phyloP scores from a whole-genome alignment of 345 rosid species.

The Lepidium didymum region DNA sequence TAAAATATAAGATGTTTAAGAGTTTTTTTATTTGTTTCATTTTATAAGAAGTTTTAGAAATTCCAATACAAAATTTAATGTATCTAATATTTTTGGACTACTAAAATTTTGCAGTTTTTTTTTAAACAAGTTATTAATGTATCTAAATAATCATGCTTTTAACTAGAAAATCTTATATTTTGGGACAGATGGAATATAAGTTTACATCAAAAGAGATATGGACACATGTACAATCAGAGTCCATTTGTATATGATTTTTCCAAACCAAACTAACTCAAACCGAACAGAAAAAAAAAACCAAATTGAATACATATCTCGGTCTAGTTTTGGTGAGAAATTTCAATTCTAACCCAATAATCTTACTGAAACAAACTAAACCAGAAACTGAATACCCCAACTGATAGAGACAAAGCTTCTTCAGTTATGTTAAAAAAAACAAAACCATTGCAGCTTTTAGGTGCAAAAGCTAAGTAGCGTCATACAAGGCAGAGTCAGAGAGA shows the following conservation, averaged over 20 bases:
- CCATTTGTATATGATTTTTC: neutral
- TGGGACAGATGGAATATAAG: too few relatives aligned
- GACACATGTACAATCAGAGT: neutral
- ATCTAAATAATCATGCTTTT: too few relatives aligned
- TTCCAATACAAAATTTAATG: too few relatives aligned
- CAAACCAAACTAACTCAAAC: neutral
- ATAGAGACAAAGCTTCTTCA: conserved; percentile 6
- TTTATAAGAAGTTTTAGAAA: too few relatives aligned
- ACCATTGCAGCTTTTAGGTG: conserved; percentile 12
- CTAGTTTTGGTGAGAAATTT: neutral
- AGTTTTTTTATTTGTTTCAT: too few relatives aligned
- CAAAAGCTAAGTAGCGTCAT: conserved; percentile 18
- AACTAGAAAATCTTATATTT: too few relatives aligned
- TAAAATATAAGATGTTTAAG: too few relatives aligned
- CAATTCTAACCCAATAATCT: neutral
- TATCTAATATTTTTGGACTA: too few relatives aligned
- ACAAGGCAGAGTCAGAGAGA: conserved; percentile 11
- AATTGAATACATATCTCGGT: neutral
- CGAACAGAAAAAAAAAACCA: neutral
- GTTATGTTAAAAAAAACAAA: neutral
- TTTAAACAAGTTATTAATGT: too few relatives aligned
- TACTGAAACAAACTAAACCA: neutral
- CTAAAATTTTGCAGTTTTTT: too few relatives aligned
- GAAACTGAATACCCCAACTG: neutral
- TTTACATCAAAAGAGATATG: neutral